A percentile compares a stretch with the other conserved stretches of the same genome.
phyloP scores from a whole-genome alignment of 2,329 filamentous ascomycete species.

The Laburnicola sp. region DNA sequence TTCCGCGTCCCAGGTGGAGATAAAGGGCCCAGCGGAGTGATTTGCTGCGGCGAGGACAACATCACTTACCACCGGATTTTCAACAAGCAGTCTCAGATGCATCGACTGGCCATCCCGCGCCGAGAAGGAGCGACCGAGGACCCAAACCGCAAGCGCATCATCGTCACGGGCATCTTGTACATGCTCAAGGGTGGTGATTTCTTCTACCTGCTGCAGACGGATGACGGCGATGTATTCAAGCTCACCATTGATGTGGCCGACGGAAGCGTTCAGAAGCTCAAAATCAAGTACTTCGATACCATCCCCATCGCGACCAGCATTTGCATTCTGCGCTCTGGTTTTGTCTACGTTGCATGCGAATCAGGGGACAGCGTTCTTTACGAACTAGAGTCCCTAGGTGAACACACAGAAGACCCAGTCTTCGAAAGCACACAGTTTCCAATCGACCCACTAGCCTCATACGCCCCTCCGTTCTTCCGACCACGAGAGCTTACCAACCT shows the following conservation, averaged over 20 bases:
- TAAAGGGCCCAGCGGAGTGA: slow-evolving; percentile 90
- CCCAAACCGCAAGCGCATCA: slow-evolving; percentile 82
- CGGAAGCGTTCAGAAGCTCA: slow-evolving; percentile 68
- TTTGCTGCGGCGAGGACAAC: slow-evolving; percentile 92
- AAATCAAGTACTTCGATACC: slow-evolving; percentile 98
- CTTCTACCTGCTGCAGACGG: slow-evolving; percentile 89
- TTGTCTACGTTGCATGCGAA: slow-evolving; percentile 89
- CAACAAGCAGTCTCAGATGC: slow-evolving; percentile 67
- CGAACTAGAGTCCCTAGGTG: slow-evolving; percentile 94
- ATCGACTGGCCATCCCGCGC: slow-evolving; percentile 85
- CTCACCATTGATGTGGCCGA: slow-evolving; percentile 86
- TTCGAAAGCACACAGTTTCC: slow-evolving; percentile 83
- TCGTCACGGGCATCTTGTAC: slow-evolving; percentile 94
- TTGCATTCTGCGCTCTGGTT: slow-evolving; percentile 93
- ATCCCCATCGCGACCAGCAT: slow-evolving; percentile 81
- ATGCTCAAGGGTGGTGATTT: slow-evolving; percentile 88
- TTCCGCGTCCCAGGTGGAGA: slow-evolving; percentile 95
- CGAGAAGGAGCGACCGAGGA: slow-evolving; percentile 88
- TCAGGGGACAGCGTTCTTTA: slow-evolving; percentile 94
- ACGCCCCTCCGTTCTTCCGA: slow-evolving; percentile 81
- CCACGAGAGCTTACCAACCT: slow-evolving; percentile 80
- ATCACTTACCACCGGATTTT: slow-evolving; percentile 98
- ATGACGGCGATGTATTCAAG: slow-evolving; percentile 98
- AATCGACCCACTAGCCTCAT: slow-evolving; percentile 70
- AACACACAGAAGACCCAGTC: slow-evolving; percentile 88